Evolutionary conservation across 192 early-diverging fungal genomes (phyloP).

Genomic region (Gaertneriomyces semiglobifer): DNA sequence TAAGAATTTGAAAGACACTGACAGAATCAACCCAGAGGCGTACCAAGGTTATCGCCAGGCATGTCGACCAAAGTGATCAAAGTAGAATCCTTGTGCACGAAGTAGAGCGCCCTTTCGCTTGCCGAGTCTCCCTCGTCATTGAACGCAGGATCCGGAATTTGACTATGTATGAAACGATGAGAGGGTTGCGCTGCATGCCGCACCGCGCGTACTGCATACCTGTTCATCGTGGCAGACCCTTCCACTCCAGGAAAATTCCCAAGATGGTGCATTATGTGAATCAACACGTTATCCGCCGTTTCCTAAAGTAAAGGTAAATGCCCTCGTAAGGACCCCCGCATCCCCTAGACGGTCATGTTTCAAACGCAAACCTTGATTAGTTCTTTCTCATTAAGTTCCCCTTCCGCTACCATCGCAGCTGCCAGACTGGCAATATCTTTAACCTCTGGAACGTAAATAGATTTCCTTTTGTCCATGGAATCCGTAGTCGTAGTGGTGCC

Average conservation of each 20-base stretch:
- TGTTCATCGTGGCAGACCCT: conserved; percentile 58
- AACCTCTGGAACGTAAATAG: no score
- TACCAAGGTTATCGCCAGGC: conserved; percentile 28
- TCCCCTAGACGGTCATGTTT: no score
- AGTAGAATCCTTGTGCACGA: conserved; percentile 69
- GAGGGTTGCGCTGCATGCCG: neutral
- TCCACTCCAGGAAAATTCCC: conserved; percentile 60
- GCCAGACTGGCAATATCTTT: no score
- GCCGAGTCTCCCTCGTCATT: conserved; percentile 30
- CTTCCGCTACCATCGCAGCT: no score
- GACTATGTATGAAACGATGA: conserved; percentile 15
- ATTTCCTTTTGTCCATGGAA: no score
- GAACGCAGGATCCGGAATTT: conserved; percentile 37
- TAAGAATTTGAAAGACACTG: neutral
- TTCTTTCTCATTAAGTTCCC: no score
- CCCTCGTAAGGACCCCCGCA: no score
- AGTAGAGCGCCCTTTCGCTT: conserved; percentile 57
- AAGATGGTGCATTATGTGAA: conserved; percentile 70
- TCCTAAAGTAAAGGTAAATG: conserved; percentile 40
- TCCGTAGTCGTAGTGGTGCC: no score
- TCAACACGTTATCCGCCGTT: conserved; percentile 63
- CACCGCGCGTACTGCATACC: conserved; percentile 26
- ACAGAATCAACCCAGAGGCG: conserved; percentile 15
- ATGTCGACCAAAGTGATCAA: conserved; percentile 71
- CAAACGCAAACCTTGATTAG: no score